Evolutionary conservation across 2,329 filamentous ascomycete genomes (phyloP).

Genomic region (Ophiostoma sp.): DNA sequence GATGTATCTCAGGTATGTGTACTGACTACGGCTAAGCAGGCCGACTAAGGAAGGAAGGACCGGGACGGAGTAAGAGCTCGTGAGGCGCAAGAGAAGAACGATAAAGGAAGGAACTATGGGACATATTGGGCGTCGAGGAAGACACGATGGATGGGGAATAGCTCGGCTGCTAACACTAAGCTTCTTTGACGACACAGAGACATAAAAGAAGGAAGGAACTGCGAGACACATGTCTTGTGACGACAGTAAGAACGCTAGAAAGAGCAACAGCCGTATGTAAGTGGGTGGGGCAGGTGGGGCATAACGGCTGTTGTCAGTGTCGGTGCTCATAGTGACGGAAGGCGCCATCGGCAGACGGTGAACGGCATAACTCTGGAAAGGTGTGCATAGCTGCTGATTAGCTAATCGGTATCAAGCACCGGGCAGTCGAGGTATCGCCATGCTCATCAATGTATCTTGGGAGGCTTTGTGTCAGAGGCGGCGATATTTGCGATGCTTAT

Average conservation of each 20-base stretch:
- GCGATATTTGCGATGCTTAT: too few relatives aligned
- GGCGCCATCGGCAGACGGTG: too few relatives aligned
- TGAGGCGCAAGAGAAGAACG: background rate
- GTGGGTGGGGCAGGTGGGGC: conserved; percentile 3
- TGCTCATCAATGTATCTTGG: too few relatives aligned
- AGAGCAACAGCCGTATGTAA: background rate
- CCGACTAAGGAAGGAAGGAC: background rate
- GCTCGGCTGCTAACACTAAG: background rate
- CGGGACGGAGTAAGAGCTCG: background rate
- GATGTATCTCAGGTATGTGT: too few relatives aligned
- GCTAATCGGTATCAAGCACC: too few relatives aligned
- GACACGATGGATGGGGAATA: background rate
- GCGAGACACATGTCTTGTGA: conserved; percentile 1
- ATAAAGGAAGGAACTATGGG: background rate
- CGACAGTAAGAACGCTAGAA: background rate
- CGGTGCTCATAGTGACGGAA: background rate
- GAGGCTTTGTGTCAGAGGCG: too few relatives aligned
- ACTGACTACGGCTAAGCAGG: too few relatives aligned
- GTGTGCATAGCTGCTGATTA: too few relatives aligned
- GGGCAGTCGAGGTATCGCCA: too few relatives aligned
- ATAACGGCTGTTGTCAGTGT: background rate
- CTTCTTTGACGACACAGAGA: background rate
- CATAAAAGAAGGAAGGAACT: background rate
- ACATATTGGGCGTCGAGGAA: background rate
- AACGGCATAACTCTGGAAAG: too few relatives aligned